These are phyloP conservation scores for Chlorokybus atmophyticus DNA, from an alignment of 139 green algal species.

Conservation along the genomic window DNA sequence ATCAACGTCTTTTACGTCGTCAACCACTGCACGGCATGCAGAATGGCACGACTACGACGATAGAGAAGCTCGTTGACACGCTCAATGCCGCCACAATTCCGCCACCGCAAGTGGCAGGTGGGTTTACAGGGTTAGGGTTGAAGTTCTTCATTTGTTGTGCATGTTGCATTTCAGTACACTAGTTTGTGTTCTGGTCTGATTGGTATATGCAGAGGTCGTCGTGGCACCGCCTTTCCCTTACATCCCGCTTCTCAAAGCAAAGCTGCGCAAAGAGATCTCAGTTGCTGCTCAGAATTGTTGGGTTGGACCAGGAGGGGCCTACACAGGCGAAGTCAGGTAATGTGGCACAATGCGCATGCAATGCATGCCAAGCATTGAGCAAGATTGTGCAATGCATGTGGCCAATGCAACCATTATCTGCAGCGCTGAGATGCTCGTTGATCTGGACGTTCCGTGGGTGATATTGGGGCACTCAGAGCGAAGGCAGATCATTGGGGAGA, in stretches of 20 bases:
- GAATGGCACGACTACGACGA: conserved; percentile 58
- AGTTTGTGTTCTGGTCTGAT: neutral
- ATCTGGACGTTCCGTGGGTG: conserved; percentile 71
- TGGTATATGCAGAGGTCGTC: conserved; percentile 56
- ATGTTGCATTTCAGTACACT: neutral
- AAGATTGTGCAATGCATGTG: too few relatives aligned
- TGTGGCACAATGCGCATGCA: too few relatives aligned
- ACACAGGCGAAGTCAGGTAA: conserved; percentile 84
- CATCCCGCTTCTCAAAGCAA: conserved; percentile 17
- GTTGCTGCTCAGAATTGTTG: conserved; percentile 90
- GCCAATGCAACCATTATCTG: too few relatives aligned
- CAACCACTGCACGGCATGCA: neutral
- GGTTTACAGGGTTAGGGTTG: neutral
- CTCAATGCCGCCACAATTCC: conserved; percentile 55
- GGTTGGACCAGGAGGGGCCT: conserved; percentile 67
- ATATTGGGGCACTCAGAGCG: conserved; percentile 95
- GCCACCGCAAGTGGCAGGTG: conserved; percentile 9
- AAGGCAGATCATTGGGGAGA: conserved; percentile 65
- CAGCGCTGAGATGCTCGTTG: conserved; percentile 39
- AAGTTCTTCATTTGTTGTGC: neutral
- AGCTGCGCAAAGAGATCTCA: conserved; percentile 34
- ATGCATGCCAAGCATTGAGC: too few relatives aligned
- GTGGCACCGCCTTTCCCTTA: conserved; percentile 61
- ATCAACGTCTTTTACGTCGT: neutral
- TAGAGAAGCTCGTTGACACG: conserved; percentile 63